Conservation (phyloP, 2,329 filamentous ascomycete genomes). For the Claviceps fusiformis region DNA sequence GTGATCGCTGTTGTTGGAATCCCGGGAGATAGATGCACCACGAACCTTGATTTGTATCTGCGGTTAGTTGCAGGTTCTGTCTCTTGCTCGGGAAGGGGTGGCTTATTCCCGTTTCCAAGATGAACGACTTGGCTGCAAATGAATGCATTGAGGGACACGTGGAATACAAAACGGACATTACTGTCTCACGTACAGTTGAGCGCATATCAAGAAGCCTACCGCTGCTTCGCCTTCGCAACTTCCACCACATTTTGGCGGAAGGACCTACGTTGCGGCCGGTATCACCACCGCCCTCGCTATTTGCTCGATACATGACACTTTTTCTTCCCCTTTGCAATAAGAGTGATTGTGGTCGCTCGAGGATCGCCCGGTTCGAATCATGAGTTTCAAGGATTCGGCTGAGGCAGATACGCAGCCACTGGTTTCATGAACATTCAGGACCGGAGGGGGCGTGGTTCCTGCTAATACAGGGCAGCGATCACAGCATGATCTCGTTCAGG, state of each 20-base stretch:
- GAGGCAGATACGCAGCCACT: not conserved
- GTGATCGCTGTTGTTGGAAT: conserved; percentile 16
- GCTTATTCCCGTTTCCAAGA: not conserved
- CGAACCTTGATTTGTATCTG: not conserved
- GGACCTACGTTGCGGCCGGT: conserved; percentile 4
- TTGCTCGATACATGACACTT: conserved; percentile 13
- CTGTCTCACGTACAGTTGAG: not conserved
- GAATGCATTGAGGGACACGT: not conserved
- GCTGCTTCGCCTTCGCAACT: conserved; percentile 1
- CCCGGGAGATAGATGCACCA: not conserved
- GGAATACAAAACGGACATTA: not conserved
- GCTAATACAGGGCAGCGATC: not conserved
- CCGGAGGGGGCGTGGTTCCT: not conserved
- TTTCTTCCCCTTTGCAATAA: not conserved
- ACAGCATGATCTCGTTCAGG: not conserved
- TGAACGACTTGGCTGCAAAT: not conserved
- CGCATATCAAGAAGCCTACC: not conserved
- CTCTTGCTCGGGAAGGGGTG: not conserved
- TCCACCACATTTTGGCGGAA: conserved; percentile 11
- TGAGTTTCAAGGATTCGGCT: not conserved
- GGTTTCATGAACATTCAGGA: not conserved
- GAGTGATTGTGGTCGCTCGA: not conserved
- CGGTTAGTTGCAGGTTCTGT: not conserved
- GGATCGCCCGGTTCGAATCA: not conserved
- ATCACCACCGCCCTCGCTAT: conserved; percentile 13